Conservation (phyloP, 441 rosid species). For the Aleurites moluccanus region DNA sequence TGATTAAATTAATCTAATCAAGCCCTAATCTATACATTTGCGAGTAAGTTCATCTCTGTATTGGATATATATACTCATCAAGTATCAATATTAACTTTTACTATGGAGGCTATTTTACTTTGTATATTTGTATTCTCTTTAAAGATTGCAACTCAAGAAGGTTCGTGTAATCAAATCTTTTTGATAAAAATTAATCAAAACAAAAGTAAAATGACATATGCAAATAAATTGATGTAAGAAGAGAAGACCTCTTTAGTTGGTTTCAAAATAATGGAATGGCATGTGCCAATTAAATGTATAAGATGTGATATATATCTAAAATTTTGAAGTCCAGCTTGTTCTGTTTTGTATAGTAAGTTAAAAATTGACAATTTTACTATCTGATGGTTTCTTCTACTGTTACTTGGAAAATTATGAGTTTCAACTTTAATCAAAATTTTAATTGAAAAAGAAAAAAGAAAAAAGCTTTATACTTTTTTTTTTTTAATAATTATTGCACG, state of each 20-base stretch:
- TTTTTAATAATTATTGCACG: too few species aligned
- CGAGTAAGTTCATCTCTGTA: neutral
- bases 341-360: neutral
- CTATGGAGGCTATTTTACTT: too few species aligned
- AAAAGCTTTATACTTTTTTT: too few species aligned
- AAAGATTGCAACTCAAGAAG: neutral
- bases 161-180: neutral
- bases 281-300: neutral
- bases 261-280: neutral
- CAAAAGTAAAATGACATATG: neutral
- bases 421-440: too few species aligned
- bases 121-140: too few species aligned
- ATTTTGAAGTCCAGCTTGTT: neutral
- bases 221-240: conserved; percentile 1
- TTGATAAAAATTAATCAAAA: neutral
- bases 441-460: too few species aligned
- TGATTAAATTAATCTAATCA: neutral
- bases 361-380: neutral
- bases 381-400: too few species aligned
- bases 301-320: conserved; percentile 8
- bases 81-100: too few species aligned
- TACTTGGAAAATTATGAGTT: too few species aligned
- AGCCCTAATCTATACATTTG: neutral
- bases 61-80: too few species aligned
- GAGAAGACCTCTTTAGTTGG: neutral